Evolutionary conservation across 768 basidiomycete genomes (phyloP).

Genomic region (Panaeolus cyanescens): DNA sequence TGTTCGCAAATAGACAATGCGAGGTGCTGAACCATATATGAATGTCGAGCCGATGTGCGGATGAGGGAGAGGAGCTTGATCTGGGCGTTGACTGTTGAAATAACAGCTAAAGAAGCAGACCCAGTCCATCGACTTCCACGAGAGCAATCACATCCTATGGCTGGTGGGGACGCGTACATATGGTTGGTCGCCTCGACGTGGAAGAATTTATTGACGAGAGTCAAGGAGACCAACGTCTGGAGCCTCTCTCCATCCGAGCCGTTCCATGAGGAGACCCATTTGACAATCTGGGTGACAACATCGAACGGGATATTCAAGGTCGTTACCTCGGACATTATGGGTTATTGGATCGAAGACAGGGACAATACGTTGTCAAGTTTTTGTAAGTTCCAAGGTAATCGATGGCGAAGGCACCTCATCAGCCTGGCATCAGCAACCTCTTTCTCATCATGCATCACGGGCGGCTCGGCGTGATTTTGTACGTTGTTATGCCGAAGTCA

Average conservation of each 20-base stretch:
- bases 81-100: background rate
- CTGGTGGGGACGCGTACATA: background rate
- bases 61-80: background rate
- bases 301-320: background rate
- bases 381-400: too few relatives aligned
- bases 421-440: too few relatives aligned
- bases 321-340: too few relatives aligned
- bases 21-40: background rate
- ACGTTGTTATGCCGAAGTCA: too few relatives aligned
- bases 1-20: background rate
- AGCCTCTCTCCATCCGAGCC: background rate
- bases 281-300: background rate
- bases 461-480: too few relatives aligned
- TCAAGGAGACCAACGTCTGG: background rate
- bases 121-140: background rate
- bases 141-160: background rate
- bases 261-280: background rate
- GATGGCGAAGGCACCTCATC: too few relatives aligned
- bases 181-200: background rate
- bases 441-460: too few relatives aligned
- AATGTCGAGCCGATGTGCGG: background rate
- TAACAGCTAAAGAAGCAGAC: too few relatives aligned
- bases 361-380: too few relatives aligned
- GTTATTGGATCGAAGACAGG: too few relatives aligned
- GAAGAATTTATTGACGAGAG: background rate